A percentile compares a stretch with the other conserved stretches of the same genome.
Conservation (phyloP, 2,329 filamentous ascomycete genomes). For the Trichophyton simii region DNA sequence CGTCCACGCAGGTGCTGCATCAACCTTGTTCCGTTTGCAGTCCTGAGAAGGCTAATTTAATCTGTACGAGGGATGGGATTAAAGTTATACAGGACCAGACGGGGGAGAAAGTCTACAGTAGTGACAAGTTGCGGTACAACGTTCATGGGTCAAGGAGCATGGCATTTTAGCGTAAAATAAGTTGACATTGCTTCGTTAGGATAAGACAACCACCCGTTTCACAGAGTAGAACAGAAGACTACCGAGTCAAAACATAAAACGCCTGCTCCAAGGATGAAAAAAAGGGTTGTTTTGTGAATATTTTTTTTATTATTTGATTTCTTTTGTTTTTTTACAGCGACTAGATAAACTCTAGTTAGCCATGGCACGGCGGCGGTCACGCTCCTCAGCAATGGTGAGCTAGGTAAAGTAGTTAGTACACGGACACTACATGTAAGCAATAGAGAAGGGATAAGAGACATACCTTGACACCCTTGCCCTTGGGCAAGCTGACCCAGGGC, state of each 20-base stretch:
- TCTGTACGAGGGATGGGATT: neutral
- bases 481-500: slow-evolving; percentile 98
- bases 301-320: neutral
- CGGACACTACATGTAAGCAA: neutral
- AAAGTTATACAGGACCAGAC: neutral
- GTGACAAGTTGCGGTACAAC: neutral
- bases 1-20: neutral
- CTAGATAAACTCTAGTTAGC: neutral
- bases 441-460: slow-evolving; percentile 12
- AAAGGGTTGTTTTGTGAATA: neutral
- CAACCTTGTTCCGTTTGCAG: neutral
- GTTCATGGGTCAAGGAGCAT: neutral
- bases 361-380: slow-evolving; percentile 83
- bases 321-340: slow-evolving; percentile 2
- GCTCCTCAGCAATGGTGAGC: slow-evolving; percentile 97
- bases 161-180: neutral
- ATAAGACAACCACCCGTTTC: neutral
- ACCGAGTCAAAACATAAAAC: neutral
- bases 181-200: slow-evolving; percentile 2
- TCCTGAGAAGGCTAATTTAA: neutral
- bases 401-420: slow-evolving; percentile 20
- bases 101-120: neutral
- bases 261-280: neutral
- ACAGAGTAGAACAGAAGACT: neutral
- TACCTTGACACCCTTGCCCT: slow-evolving; percentile 98